These are phyloP conservation scores for Neurospora sp. DNA, from an alignment of 2,329 filamentous ascomycete species.

Conservation along the genomic window DNA sequence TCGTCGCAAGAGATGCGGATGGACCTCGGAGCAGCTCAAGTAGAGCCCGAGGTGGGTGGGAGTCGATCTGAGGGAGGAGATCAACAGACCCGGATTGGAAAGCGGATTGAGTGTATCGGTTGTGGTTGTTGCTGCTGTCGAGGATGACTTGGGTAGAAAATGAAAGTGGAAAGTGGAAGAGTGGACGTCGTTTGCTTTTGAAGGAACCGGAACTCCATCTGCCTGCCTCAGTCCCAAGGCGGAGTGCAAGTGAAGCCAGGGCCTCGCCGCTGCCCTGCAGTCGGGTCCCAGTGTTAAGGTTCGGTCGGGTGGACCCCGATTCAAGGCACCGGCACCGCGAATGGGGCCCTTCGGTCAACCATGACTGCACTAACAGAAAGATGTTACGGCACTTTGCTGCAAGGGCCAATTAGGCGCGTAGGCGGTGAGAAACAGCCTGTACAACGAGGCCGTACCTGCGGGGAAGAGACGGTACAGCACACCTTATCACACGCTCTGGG, in stretches of 20 bases:
- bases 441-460: background rate
- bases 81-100: background rate
- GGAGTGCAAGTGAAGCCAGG: background rate
- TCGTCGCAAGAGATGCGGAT: background rate
- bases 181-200: background rate
- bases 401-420: background rate
- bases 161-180: background rate
- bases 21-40: background rate
- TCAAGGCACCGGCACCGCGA: background rate
- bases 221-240: background rate
- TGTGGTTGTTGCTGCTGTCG: background rate
- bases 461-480: conserved; percentile 1
- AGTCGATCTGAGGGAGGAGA: background rate
- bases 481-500: background rate
- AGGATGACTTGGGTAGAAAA: background rate
- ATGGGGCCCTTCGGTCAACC: background rate
- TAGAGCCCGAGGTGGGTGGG: background rate
- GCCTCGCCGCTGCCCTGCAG: background rate
- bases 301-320: background rate
- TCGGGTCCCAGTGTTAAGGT: background rate
- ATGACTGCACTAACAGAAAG: background rate
- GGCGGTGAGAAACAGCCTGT: background rate
- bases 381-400: background rate
- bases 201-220: background rate
- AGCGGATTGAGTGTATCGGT: background rate